Evolutionary conservation across 2,329 filamentous ascomycete species (phyloP), one percentile per base, ranked within the genome.

Genomic region (Penicillium decumbens): DNA sequence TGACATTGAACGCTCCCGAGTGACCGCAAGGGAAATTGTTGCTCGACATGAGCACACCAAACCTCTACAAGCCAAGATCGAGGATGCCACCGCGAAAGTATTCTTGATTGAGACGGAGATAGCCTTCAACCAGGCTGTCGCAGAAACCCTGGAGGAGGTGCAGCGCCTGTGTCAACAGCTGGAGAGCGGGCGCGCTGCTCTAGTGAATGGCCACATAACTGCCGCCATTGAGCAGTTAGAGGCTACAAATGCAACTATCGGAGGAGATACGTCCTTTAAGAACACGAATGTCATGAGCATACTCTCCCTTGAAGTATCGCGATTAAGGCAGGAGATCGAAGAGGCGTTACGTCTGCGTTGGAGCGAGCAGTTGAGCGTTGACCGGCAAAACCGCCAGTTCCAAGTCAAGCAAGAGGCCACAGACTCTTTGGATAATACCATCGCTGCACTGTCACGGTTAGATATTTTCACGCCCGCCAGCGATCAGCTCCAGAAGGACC

Each of bases 1-100:
- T 54, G 92, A 96, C 65, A 92, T 96, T 57, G 82, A 88, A 61
- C 81, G 82, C 41, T 92, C 89, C 23, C 85, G 89, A 62, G 79
- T 81, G 13, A 84, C 90, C 30, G 90, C 92, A 20, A 84, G 84
- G 62, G 84, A 90, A 50, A 95, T 97, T 50, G 80, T 92, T 4
- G 80, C 84, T 39, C 82, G 89, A 61, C 85, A 90, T 45, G 86
- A 92, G 63, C 81, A 78, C 25, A 83, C 85, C 10, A 81, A 83
- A 53, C 74, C 76, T 37, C 74, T 88, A 23, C 76, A 87, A 41
- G 78, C 80, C 42, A 75, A 82, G 50, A 84, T 86, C 0, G 81
- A 88, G 33, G 81, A 84, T 65, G 75, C 78, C 9, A 70, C 69
- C 25, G 75, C 70, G 47, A 83, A 84, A 59, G 75, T 80, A 43